These are phyloP conservation scores for Flaveria brownii DNA, from an alignment of 129 eudicot genomes.

Conservation along the genomic window DNA sequence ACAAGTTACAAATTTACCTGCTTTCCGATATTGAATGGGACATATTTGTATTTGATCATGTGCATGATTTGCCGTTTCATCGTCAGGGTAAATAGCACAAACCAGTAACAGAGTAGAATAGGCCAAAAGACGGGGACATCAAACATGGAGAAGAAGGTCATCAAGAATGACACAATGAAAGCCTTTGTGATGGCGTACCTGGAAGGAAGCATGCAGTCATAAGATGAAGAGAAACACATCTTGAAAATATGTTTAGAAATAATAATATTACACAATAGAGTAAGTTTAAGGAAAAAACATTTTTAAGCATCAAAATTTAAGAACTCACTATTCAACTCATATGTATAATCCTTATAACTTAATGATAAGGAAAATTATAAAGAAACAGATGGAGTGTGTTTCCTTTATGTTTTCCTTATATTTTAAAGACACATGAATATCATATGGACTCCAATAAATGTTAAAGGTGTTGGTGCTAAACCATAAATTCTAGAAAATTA, in stretches of 20 bases:
- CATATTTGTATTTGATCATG: constrained; percentile 44
- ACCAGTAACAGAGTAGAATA: constrained; percentile 41
- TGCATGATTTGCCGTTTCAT: constrained; percentile 51
- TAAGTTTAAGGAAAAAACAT: too few species aligned
- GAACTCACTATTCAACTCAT: too few species aligned
- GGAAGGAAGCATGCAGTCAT: neutral
- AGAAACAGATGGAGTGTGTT: too few species aligned
- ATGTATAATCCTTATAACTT: too few species aligned
- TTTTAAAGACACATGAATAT: too few species aligned
- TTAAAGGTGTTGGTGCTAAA: neutral
- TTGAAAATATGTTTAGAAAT: neutral
- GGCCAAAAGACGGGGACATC: constrained; percentile 50
- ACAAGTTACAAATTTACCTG: constrained; percentile 37
- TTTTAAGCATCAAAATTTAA: too few species aligned
- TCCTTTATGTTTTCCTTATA: too few species aligned
- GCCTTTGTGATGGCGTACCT: constrained; percentile 61
- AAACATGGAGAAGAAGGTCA: constrained; percentile 47
- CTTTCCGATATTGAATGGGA: constrained; percentile 43
- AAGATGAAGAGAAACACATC: neutral
- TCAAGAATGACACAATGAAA: constrained; percentile 56
- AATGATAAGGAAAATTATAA: too few species aligned
- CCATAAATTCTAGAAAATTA: neutral
- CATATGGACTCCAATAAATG: neutral
- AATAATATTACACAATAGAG: neutral
- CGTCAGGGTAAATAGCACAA: constrained; percentile 42